Conservation (phyloP, 441 rosid species). For the Metrosideros polymorpha region DNA sequence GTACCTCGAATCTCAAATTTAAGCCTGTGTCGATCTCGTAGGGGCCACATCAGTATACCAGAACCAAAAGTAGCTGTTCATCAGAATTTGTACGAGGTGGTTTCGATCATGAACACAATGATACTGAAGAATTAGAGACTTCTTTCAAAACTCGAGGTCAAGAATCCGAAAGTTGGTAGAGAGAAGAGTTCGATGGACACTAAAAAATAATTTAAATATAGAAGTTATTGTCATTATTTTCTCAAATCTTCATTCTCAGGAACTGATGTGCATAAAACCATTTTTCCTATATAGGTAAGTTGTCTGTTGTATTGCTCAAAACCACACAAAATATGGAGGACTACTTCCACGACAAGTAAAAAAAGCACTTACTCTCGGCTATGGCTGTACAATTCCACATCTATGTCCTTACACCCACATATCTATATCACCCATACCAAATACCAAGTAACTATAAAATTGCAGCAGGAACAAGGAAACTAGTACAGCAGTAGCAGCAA, state of each 20-base stretch:
- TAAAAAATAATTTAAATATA: neutral
- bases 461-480: neutral
- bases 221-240: neutral
- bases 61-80: neutral
- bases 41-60: neutral
- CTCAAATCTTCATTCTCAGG: neutral
- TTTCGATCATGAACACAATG: neutral
- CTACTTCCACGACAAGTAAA: neutral
- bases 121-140: neutral
- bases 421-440: neutral
- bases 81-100: neutral
- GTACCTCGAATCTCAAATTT: neutral
- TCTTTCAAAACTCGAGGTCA: neutral
- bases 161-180: neutral
- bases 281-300: neutral
- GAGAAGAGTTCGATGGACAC: neutral
- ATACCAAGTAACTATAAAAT: neutral
- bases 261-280: neutral
- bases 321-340: neutral
- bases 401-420: neutral
- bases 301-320: neutral
- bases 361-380: neutral
- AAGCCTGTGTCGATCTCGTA: neutral
- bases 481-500: neutral
- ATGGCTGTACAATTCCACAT: neutral